Conservation (phyloP, 2,329 filamentous ascomycete genomes). For the Penicillium frequentans region DNA sequence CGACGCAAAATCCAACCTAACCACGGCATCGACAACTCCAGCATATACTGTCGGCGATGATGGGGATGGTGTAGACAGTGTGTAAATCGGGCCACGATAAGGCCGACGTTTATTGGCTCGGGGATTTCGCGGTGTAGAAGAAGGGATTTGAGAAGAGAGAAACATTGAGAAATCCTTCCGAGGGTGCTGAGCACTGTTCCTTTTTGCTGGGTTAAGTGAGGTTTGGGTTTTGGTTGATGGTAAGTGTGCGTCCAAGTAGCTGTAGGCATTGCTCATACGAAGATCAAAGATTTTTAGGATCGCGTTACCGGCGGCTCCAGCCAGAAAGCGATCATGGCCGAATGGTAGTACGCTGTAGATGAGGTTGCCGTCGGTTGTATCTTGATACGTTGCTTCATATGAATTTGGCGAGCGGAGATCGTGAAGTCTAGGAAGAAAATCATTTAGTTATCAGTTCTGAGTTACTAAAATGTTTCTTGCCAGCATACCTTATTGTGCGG, state of each 20-base stretch:
- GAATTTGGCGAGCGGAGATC: conserved; percentile 56
- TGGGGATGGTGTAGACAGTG: conserved; percentile 45
- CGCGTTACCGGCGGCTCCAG: conserved; percentile 57
- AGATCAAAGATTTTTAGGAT: conserved; percentile 65
- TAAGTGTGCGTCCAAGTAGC: conserved; percentile 28
- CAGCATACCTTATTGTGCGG: conserved; percentile 46
- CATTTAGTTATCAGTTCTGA: not conserved
- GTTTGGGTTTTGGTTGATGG: not conserved
- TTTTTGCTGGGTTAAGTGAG: not conserved
- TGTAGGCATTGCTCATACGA: conserved; percentile 47
- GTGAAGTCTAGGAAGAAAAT: conserved; percentile 49
- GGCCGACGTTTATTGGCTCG: conserved; percentile 21
- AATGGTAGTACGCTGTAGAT: conserved; percentile 60
- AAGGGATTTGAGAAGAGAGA: conserved; percentile 33
- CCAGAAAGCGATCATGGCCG: conserved; percentile 57
- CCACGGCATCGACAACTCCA: conserved; percentile 43
- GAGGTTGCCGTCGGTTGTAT: conserved; percentile 58
- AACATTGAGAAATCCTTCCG: conserved; percentile 45
- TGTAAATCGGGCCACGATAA: conserved; percentile 48
- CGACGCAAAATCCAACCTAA: conserved; percentile 46
- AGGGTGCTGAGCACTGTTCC: conserved; percentile 6
- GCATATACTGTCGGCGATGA: conserved; percentile 48
- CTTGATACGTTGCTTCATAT: conserved; percentile 52
- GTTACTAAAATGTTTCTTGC: not conserved
- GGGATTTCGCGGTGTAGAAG: conserved; percentile 1